Conservation (phyloP, 2,329 filamentous ascomycete genomes). For the Cordyceps javanica region DNA sequence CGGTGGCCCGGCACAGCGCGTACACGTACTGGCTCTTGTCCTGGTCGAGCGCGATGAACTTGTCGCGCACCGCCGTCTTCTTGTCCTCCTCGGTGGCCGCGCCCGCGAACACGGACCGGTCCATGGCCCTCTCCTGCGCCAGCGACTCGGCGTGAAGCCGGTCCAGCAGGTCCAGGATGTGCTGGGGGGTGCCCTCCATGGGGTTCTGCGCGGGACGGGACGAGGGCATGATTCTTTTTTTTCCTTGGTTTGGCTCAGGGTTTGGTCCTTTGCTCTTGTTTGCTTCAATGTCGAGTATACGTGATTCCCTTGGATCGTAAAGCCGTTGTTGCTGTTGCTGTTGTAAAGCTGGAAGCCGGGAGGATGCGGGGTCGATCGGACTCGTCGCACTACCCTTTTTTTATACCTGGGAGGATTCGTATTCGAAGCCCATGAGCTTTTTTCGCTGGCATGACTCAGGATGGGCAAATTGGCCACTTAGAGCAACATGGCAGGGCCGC, state of each 20-base stretch:
- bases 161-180: slow-evolving; percentile 15
- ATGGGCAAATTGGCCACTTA: no score
- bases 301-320: no score
- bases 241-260: no score
- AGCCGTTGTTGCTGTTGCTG: neutral
- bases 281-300: no score
- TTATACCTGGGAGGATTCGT: no score
- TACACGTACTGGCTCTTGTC: slow-evolving; percentile 50
- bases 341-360: no score
- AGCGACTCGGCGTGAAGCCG: slow-evolving; percentile 16
- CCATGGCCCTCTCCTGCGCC: slow-evolving; percentile 15
- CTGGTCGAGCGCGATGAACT: slow-evolving; percentile 49
- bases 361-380: no score
- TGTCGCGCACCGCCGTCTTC: slow-evolving; percentile 35
- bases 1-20: slow-evolving; percentile 38
- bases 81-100: slow-evolving; percentile 21
- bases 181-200: slow-evolving; percentile 12
- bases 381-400: no score
- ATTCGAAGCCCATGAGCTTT: no score
- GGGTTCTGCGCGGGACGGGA: slow-evolving; percentile 8
- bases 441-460: no score
- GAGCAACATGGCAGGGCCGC: no score
- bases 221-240: neutral
- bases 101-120: slow-evolving; percentile 2
- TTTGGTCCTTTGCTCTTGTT: no score